Evolutionary conservation across 2,329 filamentous ascomycete species (phyloP), one percentile per base, ranked within the genome.

Genomic region (Periconia macrospinosa): DNA sequence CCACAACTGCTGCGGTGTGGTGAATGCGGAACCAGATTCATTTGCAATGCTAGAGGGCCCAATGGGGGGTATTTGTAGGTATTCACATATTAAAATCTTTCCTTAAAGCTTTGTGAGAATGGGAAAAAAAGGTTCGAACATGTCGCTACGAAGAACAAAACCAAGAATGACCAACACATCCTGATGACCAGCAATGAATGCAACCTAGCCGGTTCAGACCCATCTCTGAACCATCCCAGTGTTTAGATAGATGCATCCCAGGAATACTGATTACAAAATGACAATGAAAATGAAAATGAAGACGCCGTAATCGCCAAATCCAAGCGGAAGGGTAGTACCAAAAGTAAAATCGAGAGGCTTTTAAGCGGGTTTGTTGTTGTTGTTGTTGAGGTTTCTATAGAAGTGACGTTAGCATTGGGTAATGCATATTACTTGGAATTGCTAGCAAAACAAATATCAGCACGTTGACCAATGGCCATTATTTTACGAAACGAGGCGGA

Each of bases 191-290:
- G 33, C 33, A 37, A 23, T 30, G 20, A 46, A 46, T 46, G 44
- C 44, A n/a, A 30, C 18, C 44, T 30, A 30, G 44, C 19, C 27
- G 30, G 44, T 33, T 23, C 27, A 43, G 27, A 17, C 33, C 33
- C 15, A 10, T 37, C 33, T 37, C 33, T 37, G 33, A 37, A 37
- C 33, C 33, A 13, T 37, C 33, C 33, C 33, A 37, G 41, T 30
- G 15, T 46, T 33, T 13, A n/a, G 18, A 35, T 33, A 33, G 18
- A 18, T 18, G 33, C 44, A 46, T 17, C 30, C 27, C 44, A 23
- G 14, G 19, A 46, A 46, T 15, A 19, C 15, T 30, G 44, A 46
- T 46, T 42, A 49, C 46, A 54, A 45, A 47, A n/a, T 45, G 11
- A 37, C 3, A n/a, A 37, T 13, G 11, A n/a, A n/a, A 50, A n/a